These are phyloP conservation scores for Neurospora sp. DNA, from an alignment of 2,329 filamentous ascomycete genomes.

Conservation along the genomic window DNA sequence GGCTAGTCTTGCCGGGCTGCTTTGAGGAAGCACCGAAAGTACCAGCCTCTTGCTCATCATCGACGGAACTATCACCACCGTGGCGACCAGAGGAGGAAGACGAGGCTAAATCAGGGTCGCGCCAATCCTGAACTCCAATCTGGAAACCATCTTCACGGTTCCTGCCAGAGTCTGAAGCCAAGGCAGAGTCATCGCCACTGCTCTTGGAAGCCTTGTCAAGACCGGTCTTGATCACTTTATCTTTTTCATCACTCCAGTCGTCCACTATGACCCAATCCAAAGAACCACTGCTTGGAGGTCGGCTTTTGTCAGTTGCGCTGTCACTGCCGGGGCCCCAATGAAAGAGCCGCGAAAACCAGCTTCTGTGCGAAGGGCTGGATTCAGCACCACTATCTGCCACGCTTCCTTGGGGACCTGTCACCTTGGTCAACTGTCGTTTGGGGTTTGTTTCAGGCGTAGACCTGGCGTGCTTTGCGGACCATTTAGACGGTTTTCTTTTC, in stretches of 20 bases:
- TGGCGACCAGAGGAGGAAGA: conserved; percentile 19
- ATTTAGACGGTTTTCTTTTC: conserved; percentile 26
- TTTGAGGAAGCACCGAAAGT: conserved; percentile 7
- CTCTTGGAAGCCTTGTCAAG: conserved; percentile 28
- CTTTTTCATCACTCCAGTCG: conserved; percentile 51
- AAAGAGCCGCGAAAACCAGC: conserved; percentile 32
- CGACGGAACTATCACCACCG: conserved; percentile 10
- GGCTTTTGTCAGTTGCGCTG: conserved; percentile 39
- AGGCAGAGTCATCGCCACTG: conserved; percentile 16
- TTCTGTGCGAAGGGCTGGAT: conserved; percentile 2
- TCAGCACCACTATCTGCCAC: conserved; percentile 1
- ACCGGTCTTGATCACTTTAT: conserved; percentile 31
- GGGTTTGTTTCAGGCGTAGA: conserved; percentile 17
- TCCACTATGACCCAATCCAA: conserved; percentile 63
- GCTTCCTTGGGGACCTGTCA: conserved; percentile 8
- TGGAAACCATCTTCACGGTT: conserved; percentile 52
- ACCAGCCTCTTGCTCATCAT: conserved; percentile 1
- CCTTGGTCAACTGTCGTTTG: conserved; percentile 15
- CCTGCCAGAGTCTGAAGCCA: conserved; percentile 13
- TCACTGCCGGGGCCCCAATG: conserved; percentile 21
- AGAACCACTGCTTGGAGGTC: conserved; percentile 63
- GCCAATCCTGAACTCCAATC: conserved; percentile 81
- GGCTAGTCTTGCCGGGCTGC: conserved; percentile 16
- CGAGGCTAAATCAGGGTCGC: conserved; percentile 63
- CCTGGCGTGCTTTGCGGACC: conserved; percentile 20